Conservation (phyloP, 306 rosid species). For the Prinsepia uniflora region DNA sequence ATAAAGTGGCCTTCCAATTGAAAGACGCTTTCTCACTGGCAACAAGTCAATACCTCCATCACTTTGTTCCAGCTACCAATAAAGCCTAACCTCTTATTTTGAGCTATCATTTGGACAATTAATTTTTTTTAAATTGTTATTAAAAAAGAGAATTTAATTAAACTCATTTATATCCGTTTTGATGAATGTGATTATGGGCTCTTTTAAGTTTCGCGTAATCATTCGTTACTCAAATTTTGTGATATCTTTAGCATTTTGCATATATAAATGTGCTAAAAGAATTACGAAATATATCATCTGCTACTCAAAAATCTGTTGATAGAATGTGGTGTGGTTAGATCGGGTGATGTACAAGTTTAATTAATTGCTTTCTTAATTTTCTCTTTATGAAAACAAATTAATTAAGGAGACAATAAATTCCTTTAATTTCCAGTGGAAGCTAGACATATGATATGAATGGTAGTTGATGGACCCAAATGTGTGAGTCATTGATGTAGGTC, state of each 20-base stretch:
- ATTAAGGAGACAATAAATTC: neutral
- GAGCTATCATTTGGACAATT: too few relatives aligned
- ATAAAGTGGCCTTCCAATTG: conserved; percentile 1
- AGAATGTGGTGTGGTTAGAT: neutral
- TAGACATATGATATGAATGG: neutral
- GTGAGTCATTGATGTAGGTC: neutral
- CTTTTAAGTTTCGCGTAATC: too few relatives aligned
- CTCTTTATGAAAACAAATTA: neutral
- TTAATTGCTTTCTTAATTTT: neutral
- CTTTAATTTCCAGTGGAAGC: neutral
- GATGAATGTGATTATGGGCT: too few relatives aligned
- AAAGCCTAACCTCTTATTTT: neutral
- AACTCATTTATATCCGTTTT: too few relatives aligned
- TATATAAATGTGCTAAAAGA: too few relatives aligned
- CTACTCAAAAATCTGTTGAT: neutral
- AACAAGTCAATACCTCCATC: neutral
- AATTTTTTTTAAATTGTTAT: too few relatives aligned
- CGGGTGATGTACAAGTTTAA: neutral
- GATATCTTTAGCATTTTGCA: too few relatives aligned
- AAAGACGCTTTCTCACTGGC: conserved; percentile 9
- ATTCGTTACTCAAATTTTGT: too few relatives aligned
- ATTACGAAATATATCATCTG: too few relatives aligned
- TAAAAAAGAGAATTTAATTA: too few relatives aligned
- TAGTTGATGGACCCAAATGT: conserved; percentile 2
- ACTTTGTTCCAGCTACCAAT: conserved; percentile 6